These are phyloP conservation scores for Candida quercuum DNA, from an alignment of 805 yeast genomes.

Conservation along the genomic window DNA sequence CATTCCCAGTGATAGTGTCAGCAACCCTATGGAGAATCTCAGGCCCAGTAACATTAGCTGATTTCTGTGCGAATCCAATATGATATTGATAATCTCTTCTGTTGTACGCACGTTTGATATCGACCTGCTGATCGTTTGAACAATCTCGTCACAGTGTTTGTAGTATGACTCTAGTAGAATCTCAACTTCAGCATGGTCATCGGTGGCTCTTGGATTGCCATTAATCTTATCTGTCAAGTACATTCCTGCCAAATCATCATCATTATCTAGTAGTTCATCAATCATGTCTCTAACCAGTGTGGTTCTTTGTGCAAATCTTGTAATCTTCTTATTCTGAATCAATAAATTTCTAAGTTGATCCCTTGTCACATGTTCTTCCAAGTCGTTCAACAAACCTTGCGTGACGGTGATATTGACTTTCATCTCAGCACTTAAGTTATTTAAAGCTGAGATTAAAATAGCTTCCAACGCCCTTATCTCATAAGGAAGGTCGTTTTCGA, in stretches of 20 bases:
- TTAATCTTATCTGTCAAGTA: conserved; percentile 61
- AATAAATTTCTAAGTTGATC: conserved; percentile 72
- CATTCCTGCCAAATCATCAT: conserved; percentile 78
- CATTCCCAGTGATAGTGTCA: conserved; percentile 76
- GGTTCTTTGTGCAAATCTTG: conserved; percentile 81
- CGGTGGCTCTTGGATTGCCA: conserved; percentile 42
- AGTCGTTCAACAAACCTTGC: conserved; percentile 63
- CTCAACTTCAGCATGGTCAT: conserved; percentile 84
- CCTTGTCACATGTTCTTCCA: conserved; percentile 80
- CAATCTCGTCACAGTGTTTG: conserved; percentile 88
- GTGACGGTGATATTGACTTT: conserved; percentile 76
- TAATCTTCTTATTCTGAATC: conserved; percentile 78
- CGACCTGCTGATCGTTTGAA: conserved; percentile 77
- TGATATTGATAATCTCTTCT: conserved; percentile 91
- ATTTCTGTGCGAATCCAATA: conserved; percentile 90
- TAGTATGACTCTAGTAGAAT: conserved; percentile 86
- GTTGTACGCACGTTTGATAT: conserved; percentile 84
- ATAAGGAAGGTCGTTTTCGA: conserved; percentile 57
- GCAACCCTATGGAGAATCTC: conserved; percentile 74
- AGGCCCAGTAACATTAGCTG: conserved; percentile 86
- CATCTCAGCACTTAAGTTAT: conserved; percentile 81
- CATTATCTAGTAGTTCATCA: conserved; percentile 81
- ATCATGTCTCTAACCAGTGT: conserved; percentile 74
- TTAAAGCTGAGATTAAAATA: conserved; percentile 72
- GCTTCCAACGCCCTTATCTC: conserved; percentile 91